Conservation (phyloP, 2,329 filamentous ascomycete species). For the Bipolaris bicolor region DNA sequence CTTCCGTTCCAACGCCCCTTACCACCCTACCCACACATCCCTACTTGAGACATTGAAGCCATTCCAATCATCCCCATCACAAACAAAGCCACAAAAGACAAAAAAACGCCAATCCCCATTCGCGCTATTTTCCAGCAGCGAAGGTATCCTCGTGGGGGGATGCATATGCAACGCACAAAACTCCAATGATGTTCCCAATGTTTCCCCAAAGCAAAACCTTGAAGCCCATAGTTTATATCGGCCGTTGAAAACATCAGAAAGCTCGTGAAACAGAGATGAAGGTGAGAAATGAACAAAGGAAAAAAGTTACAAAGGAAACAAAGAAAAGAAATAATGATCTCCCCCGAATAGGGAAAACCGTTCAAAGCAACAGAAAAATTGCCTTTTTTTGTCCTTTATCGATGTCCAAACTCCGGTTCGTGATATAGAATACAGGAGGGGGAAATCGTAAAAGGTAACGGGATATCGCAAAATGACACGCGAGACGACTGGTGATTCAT, state of each 20-base stretch:
- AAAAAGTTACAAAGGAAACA: conserved; percentile 9
- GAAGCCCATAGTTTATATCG: conserved; percentile 12
- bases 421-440: conserved; percentile 16
- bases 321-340: background rate
- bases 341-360: conserved; percentile 6
- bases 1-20: background rate
- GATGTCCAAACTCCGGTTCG: conserved; percentile 23
- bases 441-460: conserved; percentile 12
- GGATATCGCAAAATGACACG: conserved; percentile 17
- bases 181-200: conserved; percentile 18
- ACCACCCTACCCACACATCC: background rate
- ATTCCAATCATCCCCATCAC: conserved; percentile 9
- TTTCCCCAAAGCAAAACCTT: conserved; percentile 6
- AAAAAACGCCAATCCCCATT: conserved; percentile 39
- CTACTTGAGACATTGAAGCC: conserved; percentile 10
- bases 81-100: background rate
- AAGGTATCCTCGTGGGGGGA: conserved; percentile 38
- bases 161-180: conserved; percentile 37
- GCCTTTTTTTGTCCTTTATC: conserved; percentile 17
- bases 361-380: conserved; percentile 20
- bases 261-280: conserved; percentile 13
- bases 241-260: conserved; percentile 17
- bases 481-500: conserved; percentile 19
- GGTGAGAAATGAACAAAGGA: conserved; percentile 17
- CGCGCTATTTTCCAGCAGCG: conserved; percentile 36